Evolutionary conservation across 2,329 filamentous ascomycete species (phyloP).

Genomic region (Fusarium goolgardi): DNA sequence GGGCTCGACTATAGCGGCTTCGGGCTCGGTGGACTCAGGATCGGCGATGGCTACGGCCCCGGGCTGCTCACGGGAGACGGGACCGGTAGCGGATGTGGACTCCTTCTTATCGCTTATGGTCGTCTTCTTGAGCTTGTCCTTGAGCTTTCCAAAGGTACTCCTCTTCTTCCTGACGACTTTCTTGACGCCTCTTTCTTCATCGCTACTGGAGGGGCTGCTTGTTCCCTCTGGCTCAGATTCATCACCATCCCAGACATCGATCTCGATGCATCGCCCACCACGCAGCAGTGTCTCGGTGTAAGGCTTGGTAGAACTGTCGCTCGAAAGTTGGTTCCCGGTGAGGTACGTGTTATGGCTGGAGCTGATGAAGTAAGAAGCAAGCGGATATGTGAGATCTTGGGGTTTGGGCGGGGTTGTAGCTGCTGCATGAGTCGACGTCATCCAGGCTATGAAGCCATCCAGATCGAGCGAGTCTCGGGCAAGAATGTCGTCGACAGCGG

Average conservation of each 20-base stretch:
- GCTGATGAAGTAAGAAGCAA: constrained; percentile 93
- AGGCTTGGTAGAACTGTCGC: constrained; percentile 85
- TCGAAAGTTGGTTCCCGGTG: constrained; percentile 87
- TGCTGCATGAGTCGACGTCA: constrained; percentile 62
- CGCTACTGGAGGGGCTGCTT: constrained; percentile 57
- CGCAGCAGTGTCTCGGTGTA: constrained; percentile 87
- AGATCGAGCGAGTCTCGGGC: constrained; percentile 57
- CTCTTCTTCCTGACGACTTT: constrained; percentile 66
- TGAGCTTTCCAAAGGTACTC: constrained; percentile 71
- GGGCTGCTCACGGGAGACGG: constrained; percentile 14
- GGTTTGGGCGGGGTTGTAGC: constrained; percentile 55
- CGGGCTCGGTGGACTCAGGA: constrained; percentile 32
- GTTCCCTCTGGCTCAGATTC: constrained; percentile 70
- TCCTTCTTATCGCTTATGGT: constrained; percentile 55
- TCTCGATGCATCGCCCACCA: constrained; percentile 91
- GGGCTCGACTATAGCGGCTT: constrained; percentile 68
- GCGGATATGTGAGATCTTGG: constrained; percentile 75
- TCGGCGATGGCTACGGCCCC: background rate
- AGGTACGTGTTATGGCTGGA: constrained; percentile 97
- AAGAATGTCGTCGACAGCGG: constrained; percentile 45
- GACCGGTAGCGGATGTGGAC: constrained; percentile 6
- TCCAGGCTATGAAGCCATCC: constrained; percentile 64
- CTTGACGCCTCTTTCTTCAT: constrained; percentile 57
- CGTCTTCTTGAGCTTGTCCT: constrained; percentile 66
- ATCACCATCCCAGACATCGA: constrained; percentile 94